A percentile compares a stretch with the other conserved stretches of the same genome.
Conservation (phyloP, 169 alveolate genomes). For the Plasmodium billcollinsi region DNA sequence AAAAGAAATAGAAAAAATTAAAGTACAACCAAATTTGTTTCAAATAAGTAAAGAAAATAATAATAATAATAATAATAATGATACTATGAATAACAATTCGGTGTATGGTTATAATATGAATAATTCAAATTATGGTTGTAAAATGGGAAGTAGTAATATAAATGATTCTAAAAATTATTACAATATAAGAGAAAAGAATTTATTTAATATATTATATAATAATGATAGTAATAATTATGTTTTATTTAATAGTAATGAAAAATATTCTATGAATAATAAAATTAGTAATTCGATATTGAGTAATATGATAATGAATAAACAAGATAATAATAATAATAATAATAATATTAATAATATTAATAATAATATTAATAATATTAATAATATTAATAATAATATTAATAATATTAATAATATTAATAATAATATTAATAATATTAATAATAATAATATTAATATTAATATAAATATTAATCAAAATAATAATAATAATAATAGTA, state of each 20-base stretch:
- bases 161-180: no score
- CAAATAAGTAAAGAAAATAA: neutral
- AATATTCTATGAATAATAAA: no score
- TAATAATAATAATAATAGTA: no score
- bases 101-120: neutral
- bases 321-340: neutral
- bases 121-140: neutral
- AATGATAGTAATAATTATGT: no score
- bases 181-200: no score
- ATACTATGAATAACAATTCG: neutral
- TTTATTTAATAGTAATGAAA: no score
- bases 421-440: neutral
- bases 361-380: neutral
- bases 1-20: neutral
- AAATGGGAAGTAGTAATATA: neutral
- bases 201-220: no score
- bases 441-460: neutral
- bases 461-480: neutral
- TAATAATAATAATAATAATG: neutral
- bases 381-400: neutral
- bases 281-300: no score
- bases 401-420: neutral
- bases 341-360: neutral
- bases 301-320: no score
- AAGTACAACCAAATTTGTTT: neutral